Base-by-base conservation (phyloP, 306 rosid genomes). In the Oxytropis ochrocephala region DNA sequence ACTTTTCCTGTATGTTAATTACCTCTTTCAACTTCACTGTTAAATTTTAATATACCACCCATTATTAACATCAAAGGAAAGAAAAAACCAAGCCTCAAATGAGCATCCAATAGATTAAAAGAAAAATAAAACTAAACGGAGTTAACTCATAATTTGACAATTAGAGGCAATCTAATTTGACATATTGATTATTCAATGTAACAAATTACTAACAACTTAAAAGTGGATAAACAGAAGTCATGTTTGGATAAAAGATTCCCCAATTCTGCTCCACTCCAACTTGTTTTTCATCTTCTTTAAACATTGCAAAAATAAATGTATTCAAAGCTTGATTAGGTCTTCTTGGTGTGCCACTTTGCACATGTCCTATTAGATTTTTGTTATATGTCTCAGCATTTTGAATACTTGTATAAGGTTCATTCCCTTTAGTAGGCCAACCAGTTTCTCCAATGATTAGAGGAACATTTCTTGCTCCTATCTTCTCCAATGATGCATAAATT, bases 231-330 rank as follows among this genome's bases (percentile, higher is more conserved):
- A 73, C 69, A 3, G 47, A 14, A 51, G 38, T 50, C 76, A 11
- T 66, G 33, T 67, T 2, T 21, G 69, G 78, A 59, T 57, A n/a
- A 27, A 72, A 78, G 36, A 78, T 3, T 32, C 78, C 82, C 82
- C 78, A 78, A 3, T 73, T 73, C 8, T 56, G 51, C 70, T 72
- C 82, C 12, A 48, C 65, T 14, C 12, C 36, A 58, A 0, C 5
- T 4, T 6, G 11, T 29, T 71, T 71, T 5, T 11, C 2, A 12
- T 71, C 5, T 11, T 71, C 76, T 32, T 71, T 47, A 7, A 71
- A 71, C 50, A 71, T 58, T 4, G 68, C 68, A 71, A 71, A 71
- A 46, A 71, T 18, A 6, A 71, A 44, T 0, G 5, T 49, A 12
- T 12, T 0, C 0, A 72, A 0, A 19, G 11, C 2, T 35, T 72